Conservation (phyloP, 331 rosid genomes). For the Telfairia occidentalis region DNA sequence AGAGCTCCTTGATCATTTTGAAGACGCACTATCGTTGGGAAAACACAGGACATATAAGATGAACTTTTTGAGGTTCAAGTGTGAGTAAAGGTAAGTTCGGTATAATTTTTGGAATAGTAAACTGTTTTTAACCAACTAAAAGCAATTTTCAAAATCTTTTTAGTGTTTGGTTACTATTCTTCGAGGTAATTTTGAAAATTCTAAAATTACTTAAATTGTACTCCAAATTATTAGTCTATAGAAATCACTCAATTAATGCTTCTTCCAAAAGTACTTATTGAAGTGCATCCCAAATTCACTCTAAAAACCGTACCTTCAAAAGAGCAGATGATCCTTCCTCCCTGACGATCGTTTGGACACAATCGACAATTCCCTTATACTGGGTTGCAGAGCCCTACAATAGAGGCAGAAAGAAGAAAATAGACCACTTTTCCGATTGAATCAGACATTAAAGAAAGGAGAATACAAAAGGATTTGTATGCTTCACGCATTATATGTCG, state of each 20-base stretch:
- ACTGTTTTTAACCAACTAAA: too few species aligned
- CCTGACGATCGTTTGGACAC: slow-evolving; percentile 87
- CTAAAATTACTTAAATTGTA: too few species aligned
- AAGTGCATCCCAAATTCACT: background rate
- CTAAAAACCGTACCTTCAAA: slow-evolving; percentile 49
- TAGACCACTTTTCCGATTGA: slow-evolving; percentile 13
- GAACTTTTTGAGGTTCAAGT: background rate
- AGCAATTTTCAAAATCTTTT: too few species aligned
- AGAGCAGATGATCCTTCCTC: slow-evolving; percentile 86
- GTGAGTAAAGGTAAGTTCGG: background rate
- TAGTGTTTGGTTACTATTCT: too few species aligned
- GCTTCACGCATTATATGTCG: background rate
- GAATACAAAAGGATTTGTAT: background rate
- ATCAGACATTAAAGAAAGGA: background rate
- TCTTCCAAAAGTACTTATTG: background rate
- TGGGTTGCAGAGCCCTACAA: slow-evolving; percentile 67
- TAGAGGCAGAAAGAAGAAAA: background rate
- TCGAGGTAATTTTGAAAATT: too few species aligned
- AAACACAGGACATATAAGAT: background rate
- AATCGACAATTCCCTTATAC: slow-evolving; percentile 69
- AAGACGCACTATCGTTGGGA: background rate
- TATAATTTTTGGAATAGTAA: too few species aligned
- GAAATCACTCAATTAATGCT: too few species aligned
- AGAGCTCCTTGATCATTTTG: too few species aligned
- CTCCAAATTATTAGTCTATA: too few species aligned